Base-by-base conservation (phyloP, 306 rosid genomes). In the Lathyrus aphaca region DNA sequence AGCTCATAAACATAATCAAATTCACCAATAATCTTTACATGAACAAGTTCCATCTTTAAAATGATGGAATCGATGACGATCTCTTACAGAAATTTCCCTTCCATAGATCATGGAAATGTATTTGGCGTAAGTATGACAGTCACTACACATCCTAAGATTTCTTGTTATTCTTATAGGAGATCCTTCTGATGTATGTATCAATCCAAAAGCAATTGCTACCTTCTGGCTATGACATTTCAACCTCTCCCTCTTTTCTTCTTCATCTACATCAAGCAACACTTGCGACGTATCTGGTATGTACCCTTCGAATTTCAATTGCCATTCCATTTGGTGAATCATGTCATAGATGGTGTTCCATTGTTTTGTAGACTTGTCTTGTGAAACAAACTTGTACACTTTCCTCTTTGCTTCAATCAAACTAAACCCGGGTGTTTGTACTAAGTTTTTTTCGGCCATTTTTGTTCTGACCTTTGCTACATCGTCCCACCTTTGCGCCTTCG, bases 291-390 rank as follows among this genome's bases (percentile, higher is more conserved):
- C 96, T 40, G 96, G 74, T 19, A 35, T 40, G 75, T 92, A 89
- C 68, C 95, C 95, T 77, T 92, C 96, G 13, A 92, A 92, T 74
- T 87, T 88, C 87, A 89, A 53, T 74, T 92, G 96, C 98, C 96
- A 92, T 81, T 92, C 96, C 95, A 92, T 92, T 79, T 92, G 96
- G 85, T 89, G 93, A 77, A 92, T 85, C 96, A 88, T 88, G 54
- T 86, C 83, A 4, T 86, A 74, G 38, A 89, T 64, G 38, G 59
- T 66, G 13, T 69, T 54, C 39, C 72, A 80, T 49, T 75, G 71
- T 0, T 86, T 84, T 64, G 71, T 78, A 61, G 88, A 82, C 85
- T 71, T 87, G 77, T 92, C 97, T 65, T 84, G 87, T 27, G 98
- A 92, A 68, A 87, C 92, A 74, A 92, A 92, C 85, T 82, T 80